Conservation (phyloP, 495 filamentous ascomycete genomes). For the Penicillium longicatenatum region DNA sequence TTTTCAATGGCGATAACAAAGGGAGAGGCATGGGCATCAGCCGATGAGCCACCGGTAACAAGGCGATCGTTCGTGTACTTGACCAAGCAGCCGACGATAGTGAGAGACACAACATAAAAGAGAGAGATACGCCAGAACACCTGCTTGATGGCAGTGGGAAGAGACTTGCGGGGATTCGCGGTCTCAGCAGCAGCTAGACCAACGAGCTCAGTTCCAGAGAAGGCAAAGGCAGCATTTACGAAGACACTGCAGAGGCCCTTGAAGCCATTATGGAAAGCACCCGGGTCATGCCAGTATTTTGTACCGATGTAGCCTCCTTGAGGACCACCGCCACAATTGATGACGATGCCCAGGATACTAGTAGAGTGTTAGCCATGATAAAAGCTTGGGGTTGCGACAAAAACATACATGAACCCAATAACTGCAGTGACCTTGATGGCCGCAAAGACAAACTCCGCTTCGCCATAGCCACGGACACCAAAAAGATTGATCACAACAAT, state of each 20-base stretch:
- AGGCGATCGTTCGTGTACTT: constrained; percentile 66
- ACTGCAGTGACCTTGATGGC: constrained; percentile 85
- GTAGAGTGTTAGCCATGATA: constrained; percentile 11
- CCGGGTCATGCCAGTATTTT: constrained; percentile 79
- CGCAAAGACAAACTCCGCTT: constrained; percentile 88
- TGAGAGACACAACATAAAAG: constrained; percentile 79
- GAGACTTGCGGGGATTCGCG: constrained; percentile 79
- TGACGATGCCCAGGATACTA: constrained; percentile 75
- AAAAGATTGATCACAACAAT: constrained; percentile 84
- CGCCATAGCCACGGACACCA: constrained; percentile 84
- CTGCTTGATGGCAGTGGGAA: constrained; percentile 87
- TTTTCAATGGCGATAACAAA: constrained; percentile 88
- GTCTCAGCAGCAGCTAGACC: constrained; percentile 89
- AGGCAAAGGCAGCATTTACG: constrained; percentile 90
- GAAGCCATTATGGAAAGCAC: constrained; percentile 90
- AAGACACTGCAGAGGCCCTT: constrained; percentile 93
- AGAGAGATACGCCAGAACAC: constrained; percentile 95
- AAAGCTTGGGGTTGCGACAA: not conserved
- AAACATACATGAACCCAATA: constrained; percentile 79
- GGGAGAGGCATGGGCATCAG: constrained; percentile 75
- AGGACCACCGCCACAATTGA: constrained; percentile 79
- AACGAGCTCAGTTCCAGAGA: constrained; percentile 91
- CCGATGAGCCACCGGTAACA: constrained; percentile 52
- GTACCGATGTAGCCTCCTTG: constrained; percentile 79
- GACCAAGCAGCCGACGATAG: constrained; percentile 73